Conservation (phyloP, 2,329 filamentous ascomycete species). For the Aspergillus pseudoviridinutans region DNA sequence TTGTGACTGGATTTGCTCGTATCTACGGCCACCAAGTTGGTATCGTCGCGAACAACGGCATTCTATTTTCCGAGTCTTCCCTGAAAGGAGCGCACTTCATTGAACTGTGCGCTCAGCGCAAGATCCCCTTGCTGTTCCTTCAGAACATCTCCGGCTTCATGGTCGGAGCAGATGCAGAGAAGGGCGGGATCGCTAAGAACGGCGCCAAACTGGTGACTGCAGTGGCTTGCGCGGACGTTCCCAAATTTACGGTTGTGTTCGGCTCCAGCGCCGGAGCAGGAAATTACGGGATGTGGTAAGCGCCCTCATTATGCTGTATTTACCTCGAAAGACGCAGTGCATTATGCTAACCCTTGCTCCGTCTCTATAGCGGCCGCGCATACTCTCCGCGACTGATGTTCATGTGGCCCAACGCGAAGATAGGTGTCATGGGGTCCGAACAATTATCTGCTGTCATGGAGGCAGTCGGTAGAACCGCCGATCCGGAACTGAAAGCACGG, state of each 20-base stretch:
- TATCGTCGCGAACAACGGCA: constrained; percentile 93
- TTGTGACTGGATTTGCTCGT: constrained; percentile 85
- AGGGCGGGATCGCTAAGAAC: constrained; percentile 94
- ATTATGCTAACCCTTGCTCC: constrained; percentile 6
- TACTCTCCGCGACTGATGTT: constrained; percentile 89
- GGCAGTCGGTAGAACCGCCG: constrained; percentile 78
- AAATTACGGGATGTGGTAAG: constrained; percentile 93
- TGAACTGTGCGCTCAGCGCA: constrained; percentile 85
- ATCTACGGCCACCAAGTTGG: constrained; percentile 90
- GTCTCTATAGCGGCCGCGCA: constrained; percentile 64
- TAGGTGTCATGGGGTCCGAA: constrained; percentile 93
- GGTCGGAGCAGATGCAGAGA: constrained; percentile 89
- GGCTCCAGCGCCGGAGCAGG: constrained; percentile 89
- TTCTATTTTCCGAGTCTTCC: constrained; percentile 82
- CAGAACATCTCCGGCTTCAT: constrained; percentile 99
- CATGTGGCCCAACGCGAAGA: constrained; percentile 97
- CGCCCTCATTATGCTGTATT: constrained; percentile 12
- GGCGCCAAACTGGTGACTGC: constrained; percentile 95
- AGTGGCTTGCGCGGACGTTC: constrained; percentile 88
- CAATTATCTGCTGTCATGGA: constrained; percentile 93
- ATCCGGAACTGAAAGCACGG: constrained; percentile 73
- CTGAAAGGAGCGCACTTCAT: constrained; percentile 97
- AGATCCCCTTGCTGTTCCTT: constrained; percentile 85
- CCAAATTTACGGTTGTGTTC: constrained; percentile 96
- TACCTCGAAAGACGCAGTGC: neutral